Base-by-base conservation (phyloP, 164 flowering plant species). In the Berberis vulgaris region DNA sequence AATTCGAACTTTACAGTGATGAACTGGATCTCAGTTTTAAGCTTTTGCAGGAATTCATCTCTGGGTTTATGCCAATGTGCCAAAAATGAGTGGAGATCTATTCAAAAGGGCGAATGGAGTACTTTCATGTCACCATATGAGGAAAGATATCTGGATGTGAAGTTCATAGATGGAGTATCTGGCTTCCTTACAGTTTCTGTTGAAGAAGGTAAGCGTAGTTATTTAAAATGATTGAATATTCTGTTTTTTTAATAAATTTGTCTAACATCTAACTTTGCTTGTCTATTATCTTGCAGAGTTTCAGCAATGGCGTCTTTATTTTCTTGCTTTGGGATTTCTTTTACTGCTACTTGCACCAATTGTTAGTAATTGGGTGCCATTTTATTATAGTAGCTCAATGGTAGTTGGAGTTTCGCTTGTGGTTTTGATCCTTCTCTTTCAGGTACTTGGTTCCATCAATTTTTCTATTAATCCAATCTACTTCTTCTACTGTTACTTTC, bases 341-440 rank as follows among this genome's bases (percentile, higher is more conserved):
- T 57, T 84, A 47, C 68, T 84, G 60, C 68, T 92, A 44, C 47
- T 86, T 61, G 98, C 98, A 57, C 96, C 98, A 54, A 56, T 85
- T 71, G 84, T 86, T 65, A 87, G 96, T 77, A 69, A 78, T 61
- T 92, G 95, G 89, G 89, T 86, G 70, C 96, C 96, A 41, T 92
- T 92, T 73, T 92, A 92, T 65, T 92, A 89, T 63, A 81, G 89
- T 82, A 89, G 95, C 67, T 89, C 96, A 49, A 92, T 92, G 96
- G 86, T 82, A 46, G 79, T 92, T 13, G 96, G 98, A 41, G 72
- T 92, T 66, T 72, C 85, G n/a, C 86, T 87, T 61, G 87, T 89
- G 57, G 65, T 92, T 50, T 65, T 92, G 60, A 81, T 92, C 56
- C 67, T 92, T 62, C 85, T 89, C 41, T 92, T 86, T 70, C 98